Conservation (phyloP, 495 filamentous ascomycete genomes). For the Penicillium antarcticum region DNA sequence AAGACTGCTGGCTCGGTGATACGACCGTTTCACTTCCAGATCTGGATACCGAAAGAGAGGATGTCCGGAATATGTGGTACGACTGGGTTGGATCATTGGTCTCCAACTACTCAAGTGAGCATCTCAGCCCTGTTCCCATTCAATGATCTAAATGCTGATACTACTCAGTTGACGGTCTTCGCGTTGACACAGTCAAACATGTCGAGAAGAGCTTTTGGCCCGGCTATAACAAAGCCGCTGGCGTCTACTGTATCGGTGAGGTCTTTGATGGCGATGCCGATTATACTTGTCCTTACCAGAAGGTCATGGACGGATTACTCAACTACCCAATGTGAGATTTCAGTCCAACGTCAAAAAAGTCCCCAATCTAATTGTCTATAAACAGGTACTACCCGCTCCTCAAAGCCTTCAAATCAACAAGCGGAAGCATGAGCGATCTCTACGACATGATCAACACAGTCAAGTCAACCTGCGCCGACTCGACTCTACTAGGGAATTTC, state of each 20-base stretch:
- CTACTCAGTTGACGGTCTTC: slow-evolving; percentile 63
- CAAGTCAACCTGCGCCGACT: slow-evolving; percentile 53
- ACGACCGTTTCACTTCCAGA: slow-evolving; percentile 62
- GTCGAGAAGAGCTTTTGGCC: slow-evolving; percentile 70
- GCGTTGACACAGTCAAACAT: slow-evolving; percentile 73
- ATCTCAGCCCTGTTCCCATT: too few relatives aligned
- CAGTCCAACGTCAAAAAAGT: background rate
- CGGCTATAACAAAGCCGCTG: slow-evolving; percentile 59
- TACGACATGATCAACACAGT: slow-evolving; percentile 57
- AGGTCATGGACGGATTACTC: slow-evolving; percentile 55
- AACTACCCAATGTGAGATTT: slow-evolving; percentile 55
- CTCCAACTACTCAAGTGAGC: slow-evolving; percentile 58
- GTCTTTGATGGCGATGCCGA: slow-evolving; percentile 59
- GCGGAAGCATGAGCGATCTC: slow-evolving; percentile 55
- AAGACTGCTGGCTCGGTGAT: slow-evolving; percentile 65
- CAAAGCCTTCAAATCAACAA: slow-evolving; percentile 57
- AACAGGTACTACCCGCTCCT: slow-evolving; percentile 54
- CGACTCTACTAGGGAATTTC: slow-evolving; percentile 68
- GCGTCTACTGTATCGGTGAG: slow-evolving; percentile 70
- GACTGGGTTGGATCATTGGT: slow-evolving; percentile 65
- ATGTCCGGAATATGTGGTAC: slow-evolving; percentile 57
- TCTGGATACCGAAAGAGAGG: slow-evolving; percentile 58
- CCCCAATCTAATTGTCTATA: background rate
- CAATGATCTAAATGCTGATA: background rate
- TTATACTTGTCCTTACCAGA: slow-evolving; percentile 65